Conservation (phyloP, 176 grass and related monocot species). For the Raddia guianensis region DNA sequence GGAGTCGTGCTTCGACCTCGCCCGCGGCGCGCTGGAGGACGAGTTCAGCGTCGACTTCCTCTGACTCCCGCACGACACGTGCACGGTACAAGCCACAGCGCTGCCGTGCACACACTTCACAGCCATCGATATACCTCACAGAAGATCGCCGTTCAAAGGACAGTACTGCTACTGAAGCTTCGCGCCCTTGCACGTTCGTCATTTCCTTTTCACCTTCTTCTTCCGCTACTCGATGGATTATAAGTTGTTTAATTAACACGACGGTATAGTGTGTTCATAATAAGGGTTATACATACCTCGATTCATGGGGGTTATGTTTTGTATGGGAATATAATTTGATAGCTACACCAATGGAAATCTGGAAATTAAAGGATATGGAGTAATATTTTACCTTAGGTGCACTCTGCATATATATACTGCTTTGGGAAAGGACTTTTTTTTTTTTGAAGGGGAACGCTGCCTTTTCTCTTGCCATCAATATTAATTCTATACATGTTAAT, state of each 20-base stretch:
- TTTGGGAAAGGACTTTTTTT: no score
- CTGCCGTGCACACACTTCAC: background rate
- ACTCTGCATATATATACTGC: no score
- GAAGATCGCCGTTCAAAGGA: constrained; percentile 35
- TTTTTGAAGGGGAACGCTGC: no score
- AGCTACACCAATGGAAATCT: background rate
- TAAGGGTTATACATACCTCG: constrained; percentile 33
- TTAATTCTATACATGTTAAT: no score
- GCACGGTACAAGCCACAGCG: background rate
- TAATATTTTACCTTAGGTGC: no score
- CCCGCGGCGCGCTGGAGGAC: constrained; percentile 52
- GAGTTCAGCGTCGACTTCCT: constrained; percentile 74
- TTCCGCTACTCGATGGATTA: constrained; percentile 2
- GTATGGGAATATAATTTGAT: constrained; percentile 5
- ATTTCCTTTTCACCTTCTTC: background rate
- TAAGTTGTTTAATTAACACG: constrained; percentile 40
- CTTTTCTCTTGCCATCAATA: no score
- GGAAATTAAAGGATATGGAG: background rate
- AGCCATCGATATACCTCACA: constrained; percentile 21
- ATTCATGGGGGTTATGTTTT: constrained; percentile 24
- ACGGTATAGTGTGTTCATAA: constrained; percentile 48
- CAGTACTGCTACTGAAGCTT: constrained; percentile 6
- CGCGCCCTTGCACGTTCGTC: constrained; percentile 18
- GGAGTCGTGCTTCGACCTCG: constrained; percentile 55
- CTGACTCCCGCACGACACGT: constrained; percentile 1